Conservation (phyloP, 305 asterid species). For the Andrographis paniculata region DNA sequence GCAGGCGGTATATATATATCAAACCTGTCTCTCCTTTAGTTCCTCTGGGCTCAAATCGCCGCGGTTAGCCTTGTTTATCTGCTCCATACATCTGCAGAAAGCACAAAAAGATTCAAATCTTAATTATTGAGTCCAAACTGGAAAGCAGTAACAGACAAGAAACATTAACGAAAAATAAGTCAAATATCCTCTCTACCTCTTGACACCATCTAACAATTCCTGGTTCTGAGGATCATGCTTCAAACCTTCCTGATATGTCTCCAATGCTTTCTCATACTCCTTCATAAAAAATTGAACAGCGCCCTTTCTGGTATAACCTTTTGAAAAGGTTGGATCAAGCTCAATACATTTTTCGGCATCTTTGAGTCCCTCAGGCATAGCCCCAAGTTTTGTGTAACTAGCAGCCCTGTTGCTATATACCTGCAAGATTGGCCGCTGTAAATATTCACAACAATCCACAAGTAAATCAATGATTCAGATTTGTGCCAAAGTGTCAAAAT, state of each 20-base stretch:
- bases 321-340: slow-evolving; percentile 72
- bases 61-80: slow-evolving; percentile 77
- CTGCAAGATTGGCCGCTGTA: slow-evolving; percentile 26
- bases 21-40: slow-evolving; percentile 94
- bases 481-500: neutral
- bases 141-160: no score
- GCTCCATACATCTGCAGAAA: slow-evolving; percentile 66
- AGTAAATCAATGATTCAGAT: neutral
- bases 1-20: neutral
- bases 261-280: slow-evolving; percentile 80
- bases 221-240: slow-evolving; percentile 68
- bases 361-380: slow-evolving; percentile 88
- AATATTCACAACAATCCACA: neutral
- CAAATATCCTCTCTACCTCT: slow-evolving; percentile 43
- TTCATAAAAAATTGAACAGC: slow-evolving; percentile 86
- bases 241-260: slow-evolving; percentile 84
- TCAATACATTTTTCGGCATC: slow-evolving; percentile 96
- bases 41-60: slow-evolving; percentile 91
- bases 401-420: slow-evolving; percentile 96
- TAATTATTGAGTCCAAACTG: no score
- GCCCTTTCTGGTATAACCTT: slow-evolving; percentile 90
- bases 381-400: slow-evolving; percentile 87
- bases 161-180: neutral
- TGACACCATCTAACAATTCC: slow-evolving; percentile 74
- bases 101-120: neutral